phyloP scores from a whole-genome alignment of 768 basidiomycete genomes.

The Lactarius akahatsu region DNA sequence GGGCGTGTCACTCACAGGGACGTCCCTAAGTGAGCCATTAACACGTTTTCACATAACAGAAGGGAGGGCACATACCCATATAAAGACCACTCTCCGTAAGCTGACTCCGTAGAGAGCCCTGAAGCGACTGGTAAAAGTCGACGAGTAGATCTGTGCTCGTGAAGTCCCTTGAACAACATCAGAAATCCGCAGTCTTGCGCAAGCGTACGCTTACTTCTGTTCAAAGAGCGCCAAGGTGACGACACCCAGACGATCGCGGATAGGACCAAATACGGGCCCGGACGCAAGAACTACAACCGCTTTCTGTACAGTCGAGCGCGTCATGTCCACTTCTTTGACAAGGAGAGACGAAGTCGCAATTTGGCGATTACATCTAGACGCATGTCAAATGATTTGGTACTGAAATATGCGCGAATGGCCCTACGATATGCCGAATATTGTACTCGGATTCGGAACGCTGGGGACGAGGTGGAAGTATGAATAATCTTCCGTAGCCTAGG shows the following conservation, averaged over 20 bases:
- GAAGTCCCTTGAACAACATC: conserved; percentile 64
- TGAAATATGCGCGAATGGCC: conserved; percentile 31
- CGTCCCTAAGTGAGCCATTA: conserved; percentile 49
- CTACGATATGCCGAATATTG: conserved; percentile 95
- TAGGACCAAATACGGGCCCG: conserved; percentile 90
- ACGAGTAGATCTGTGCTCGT: conserved; percentile 83
- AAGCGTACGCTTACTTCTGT: conserved; percentile 52
- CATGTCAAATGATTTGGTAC: background rate
- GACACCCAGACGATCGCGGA: conserved; percentile 92
- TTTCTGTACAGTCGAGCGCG: conserved; percentile 95
- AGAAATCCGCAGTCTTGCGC: background rate
- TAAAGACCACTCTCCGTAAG: conserved; percentile 92
- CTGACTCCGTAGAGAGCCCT: conserved; percentile 70
- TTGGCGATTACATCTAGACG: conserved; percentile 86
- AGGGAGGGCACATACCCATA: conserved; percentile 65
- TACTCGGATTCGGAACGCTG: conserved; percentile 64
- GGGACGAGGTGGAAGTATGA: conserved; percentile 94
- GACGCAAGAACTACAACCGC: conserved; percentile 93
- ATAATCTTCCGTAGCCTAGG: conserved; percentile 86
- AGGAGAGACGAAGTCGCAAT: conserved; percentile 77
- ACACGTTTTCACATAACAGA: background rate
- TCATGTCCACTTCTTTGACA: conserved; percentile 81
- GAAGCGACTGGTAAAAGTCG: conserved; percentile 79
- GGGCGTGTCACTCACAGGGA: conserved; percentile 50
- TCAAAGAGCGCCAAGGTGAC: conserved; percentile 90